Evolutionary conservation across 129 eudicot genomes (phyloP).

Genomic region (Helianthus tuberosus): DNA sequence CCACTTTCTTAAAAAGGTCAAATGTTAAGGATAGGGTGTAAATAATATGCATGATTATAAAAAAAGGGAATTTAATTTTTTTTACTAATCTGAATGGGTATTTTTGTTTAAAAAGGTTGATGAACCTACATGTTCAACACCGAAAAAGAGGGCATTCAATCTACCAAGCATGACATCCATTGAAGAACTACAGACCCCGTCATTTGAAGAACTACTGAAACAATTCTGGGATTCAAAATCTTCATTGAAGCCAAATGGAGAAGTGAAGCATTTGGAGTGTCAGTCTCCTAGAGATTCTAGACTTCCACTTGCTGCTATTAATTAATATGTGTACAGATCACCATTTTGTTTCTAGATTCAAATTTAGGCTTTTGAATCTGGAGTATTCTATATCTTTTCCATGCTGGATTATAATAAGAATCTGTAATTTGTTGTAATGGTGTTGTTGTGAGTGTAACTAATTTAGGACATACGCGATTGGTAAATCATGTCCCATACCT

Average conservation of each 20-base stretch:
- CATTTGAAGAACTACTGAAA: constrained; percentile 81
- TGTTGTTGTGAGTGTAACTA: constrained; percentile 3
- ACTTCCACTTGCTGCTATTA: constrained; percentile 81
- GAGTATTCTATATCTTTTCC: neutral
- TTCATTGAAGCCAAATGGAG: constrained; percentile 77
- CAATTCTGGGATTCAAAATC: constrained; percentile 83
- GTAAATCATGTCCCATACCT: no score
- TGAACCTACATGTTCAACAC: constrained; percentile 89
- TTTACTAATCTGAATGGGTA: neutral
- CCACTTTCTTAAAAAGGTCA: no score
- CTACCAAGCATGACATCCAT: constrained; percentile 78
- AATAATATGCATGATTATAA: no score
- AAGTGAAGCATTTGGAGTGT: constrained; percentile 55
- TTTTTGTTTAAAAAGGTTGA: constrained; percentile 55
- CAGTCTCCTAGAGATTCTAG: constrained; percentile 62
- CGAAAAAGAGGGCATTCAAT: constrained; percentile 71
- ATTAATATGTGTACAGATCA: constrained; percentile 39
- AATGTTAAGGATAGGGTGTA: no score
- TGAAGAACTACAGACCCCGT: constrained; percentile 85
- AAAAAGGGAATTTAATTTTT: neutral
- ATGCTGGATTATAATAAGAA: constrained; percentile 19
- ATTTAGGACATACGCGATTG: neutral
- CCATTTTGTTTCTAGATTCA: constrained; percentile 28
- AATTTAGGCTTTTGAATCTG: constrained; percentile 31
- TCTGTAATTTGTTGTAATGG: constrained; percentile 11